phyloP scores from a whole-genome alignment of 2,329 filamentous ascomycete species.

The Cladosporium sp. region DNA sequence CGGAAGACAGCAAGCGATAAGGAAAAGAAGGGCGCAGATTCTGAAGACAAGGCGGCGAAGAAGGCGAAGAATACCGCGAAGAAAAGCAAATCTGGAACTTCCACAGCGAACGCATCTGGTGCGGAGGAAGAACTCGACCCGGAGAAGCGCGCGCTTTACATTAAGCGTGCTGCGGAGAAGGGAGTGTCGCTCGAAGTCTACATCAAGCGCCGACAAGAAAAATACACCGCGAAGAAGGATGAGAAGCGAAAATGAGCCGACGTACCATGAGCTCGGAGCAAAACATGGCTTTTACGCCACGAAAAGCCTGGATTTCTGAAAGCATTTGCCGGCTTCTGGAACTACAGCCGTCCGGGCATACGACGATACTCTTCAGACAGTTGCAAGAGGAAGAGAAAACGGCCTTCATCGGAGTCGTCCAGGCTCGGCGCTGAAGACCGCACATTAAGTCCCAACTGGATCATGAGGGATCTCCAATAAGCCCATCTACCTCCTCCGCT shows the following conservation, averaged over 20 bases:
- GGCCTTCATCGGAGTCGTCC: too few species aligned
- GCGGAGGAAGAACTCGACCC: conserved; percentile 19
- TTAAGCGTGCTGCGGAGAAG: conserved; percentile 34
- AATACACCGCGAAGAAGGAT: conserved; percentile 17
- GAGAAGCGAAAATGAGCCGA: conserved; percentile 12
- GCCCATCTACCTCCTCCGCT: too few species aligned
- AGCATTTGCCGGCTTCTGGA: background rate
- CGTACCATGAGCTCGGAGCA: background rate
- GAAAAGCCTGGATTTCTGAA: too few species aligned
- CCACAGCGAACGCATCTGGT: conserved; percentile 10
- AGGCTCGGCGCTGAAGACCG: too few species aligned
- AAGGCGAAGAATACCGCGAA: conserved; percentile 18
- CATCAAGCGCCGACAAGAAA: conserved; percentile 19
- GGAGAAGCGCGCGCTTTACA: conserved; percentile 30
- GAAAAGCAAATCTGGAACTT: conserved; percentile 8
- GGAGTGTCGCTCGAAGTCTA: conserved; percentile 35
- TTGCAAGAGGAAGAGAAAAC: too few species aligned
- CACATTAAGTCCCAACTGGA: too few species aligned
- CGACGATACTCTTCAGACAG: background rate
- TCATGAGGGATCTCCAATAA: too few species aligned
- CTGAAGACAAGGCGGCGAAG: conserved; percentile 16
- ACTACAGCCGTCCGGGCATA: background rate
- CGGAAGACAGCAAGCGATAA: conserved; percentile 14
- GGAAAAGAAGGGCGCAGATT: too few species aligned
- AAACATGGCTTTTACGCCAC: background rate